A percentile compares a stretch with the other conserved stretches of the same genome.
Conservation (phyloP, 176 grass and related monocot species). For the Zoysia pacifica region DNA sequence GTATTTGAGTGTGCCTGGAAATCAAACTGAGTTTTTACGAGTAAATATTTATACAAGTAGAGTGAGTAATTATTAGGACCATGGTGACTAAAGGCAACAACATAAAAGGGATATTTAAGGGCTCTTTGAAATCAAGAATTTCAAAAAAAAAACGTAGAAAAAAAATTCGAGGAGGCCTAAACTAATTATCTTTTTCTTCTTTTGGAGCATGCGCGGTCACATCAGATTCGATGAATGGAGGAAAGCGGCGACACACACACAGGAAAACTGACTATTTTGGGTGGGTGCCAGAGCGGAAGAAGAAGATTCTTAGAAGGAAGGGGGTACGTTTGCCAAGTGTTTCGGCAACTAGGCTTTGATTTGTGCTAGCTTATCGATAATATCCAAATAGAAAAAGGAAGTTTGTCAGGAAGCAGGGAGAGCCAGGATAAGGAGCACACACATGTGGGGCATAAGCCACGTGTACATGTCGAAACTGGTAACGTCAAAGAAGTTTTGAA, state of each 20-base stretch:
- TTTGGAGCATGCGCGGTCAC: neutral
- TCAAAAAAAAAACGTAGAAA: too few species aligned
- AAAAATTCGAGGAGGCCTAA: too few species aligned
- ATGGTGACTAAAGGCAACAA: neutral
- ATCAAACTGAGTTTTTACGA: neutral
- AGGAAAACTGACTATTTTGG: slow-evolving; percentile 2
- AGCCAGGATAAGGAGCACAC: neutral
- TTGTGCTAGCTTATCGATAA: neutral
- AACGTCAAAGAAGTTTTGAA: too few species aligned
- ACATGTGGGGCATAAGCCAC: neutral
- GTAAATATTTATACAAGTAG: neutral
- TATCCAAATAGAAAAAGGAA: slow-evolving; percentile 33
- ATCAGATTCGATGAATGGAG: slow-evolving; percentile 6
- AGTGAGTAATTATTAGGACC: neutral
- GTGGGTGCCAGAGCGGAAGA: neutral
- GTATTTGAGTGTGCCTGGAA: neutral
- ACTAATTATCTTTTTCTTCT: too few species aligned
- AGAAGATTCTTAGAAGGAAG: slow-evolving; percentile 53
- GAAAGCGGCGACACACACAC: slow-evolving; percentile 13
- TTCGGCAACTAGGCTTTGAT: slow-evolving; percentile 13
- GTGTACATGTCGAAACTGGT: too few species aligned
- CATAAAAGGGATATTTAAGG: neutral
- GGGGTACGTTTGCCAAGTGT: neutral
- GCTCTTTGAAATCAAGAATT: too few species aligned
- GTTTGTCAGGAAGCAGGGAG: neutral